Conservation (phyloP, 345 rosid genomes). For the Abelmoschus esculentus region DNA sequence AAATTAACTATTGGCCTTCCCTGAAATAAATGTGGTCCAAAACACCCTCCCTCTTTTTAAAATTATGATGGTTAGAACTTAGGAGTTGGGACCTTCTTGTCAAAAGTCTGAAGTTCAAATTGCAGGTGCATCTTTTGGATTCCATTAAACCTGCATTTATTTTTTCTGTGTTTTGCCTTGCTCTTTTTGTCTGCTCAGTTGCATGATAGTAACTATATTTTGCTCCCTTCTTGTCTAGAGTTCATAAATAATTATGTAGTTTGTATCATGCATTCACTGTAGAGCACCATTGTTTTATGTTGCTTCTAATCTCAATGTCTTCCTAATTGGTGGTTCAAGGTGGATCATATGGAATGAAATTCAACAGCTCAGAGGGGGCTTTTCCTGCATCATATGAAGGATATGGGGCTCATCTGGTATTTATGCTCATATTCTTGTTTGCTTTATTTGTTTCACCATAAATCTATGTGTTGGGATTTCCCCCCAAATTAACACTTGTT, state of each 20-base stretch:
- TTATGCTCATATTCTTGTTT: conserved; percentile 12
- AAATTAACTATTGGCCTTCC: too few relatives aligned
- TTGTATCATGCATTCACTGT: background rate
- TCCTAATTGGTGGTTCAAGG: conserved; percentile 35
- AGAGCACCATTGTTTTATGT: background rate
- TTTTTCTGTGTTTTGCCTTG: background rate
- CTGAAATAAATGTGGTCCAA: too few relatives aligned
- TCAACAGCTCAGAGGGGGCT: conserved; percentile 39
- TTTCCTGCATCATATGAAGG: conserved; percentile 57
- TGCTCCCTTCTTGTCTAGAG: background rate
- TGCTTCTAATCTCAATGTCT: conserved; percentile 16
- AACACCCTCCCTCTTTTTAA: background rate
- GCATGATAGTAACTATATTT: background rate
- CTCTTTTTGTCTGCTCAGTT: background rate
- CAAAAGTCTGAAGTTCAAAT: conserved; percentile 5
- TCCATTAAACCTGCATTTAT: background rate
- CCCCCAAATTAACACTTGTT: conserved; percentile 6
- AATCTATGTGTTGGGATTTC: background rate
- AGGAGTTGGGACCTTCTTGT: background rate
- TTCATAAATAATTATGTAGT: background rate
- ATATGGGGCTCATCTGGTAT: conserved; percentile 59
- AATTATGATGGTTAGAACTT: background rate
- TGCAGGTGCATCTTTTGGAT: background rate
- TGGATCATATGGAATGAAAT: conserved; percentile 64
- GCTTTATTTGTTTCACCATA: conserved; percentile 8